Percentiles rank a stretch among this genome's conserved stretches.
phyloP scores from a whole-genome alignment of 441 rosid genomes.

The Erodium trifolium region DNA sequence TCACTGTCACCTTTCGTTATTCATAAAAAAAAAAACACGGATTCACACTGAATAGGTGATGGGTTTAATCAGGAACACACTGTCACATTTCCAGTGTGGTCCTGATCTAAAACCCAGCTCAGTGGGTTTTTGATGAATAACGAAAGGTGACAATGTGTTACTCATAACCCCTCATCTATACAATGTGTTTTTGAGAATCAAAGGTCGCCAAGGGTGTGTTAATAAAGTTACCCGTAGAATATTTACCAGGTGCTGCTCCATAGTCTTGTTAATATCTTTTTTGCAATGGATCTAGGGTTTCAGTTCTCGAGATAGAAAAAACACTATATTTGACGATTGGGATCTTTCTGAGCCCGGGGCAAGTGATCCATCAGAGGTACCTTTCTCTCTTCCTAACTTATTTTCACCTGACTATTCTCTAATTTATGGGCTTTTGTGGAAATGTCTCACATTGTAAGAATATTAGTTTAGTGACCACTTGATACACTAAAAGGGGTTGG shows the following conservation, averaged over 20 bases:
- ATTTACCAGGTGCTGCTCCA: not conserved
- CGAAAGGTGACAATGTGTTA: too few species aligned
- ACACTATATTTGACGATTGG: constrained; percentile 76
- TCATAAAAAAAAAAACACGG: too few species aligned
- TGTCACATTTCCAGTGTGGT: not conserved
- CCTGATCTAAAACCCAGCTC: too few species aligned
- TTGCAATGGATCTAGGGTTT: constrained; percentile 53
- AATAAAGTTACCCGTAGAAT: too few species aligned
- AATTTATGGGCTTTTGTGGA: not conserved
- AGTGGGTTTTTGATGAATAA: too few species aligned
- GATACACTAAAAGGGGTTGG: not conserved
- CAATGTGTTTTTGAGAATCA: too few species aligned
- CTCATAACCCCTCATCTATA: too few species aligned
- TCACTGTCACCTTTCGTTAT: too few species aligned
- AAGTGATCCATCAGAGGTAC: constrained; percentile 68
- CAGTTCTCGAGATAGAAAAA: constrained; percentile 71
- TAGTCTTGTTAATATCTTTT: constrained; percentile 9
- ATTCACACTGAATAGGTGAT: not conserved
- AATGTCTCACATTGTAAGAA: not conserved
- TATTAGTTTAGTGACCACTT: not conserved
- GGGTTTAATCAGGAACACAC: not conserved
- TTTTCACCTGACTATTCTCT: not conserved
- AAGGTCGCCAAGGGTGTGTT: too few species aligned
- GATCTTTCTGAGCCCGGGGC: constrained; percentile 77
- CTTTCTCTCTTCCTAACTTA: constrained; percentile 10